Percentiles rank a stretch among this genome's conserved stretches.
Conservation (phyloP, 139 green algal genomes). For the Micractinium conductrix region DNA sequence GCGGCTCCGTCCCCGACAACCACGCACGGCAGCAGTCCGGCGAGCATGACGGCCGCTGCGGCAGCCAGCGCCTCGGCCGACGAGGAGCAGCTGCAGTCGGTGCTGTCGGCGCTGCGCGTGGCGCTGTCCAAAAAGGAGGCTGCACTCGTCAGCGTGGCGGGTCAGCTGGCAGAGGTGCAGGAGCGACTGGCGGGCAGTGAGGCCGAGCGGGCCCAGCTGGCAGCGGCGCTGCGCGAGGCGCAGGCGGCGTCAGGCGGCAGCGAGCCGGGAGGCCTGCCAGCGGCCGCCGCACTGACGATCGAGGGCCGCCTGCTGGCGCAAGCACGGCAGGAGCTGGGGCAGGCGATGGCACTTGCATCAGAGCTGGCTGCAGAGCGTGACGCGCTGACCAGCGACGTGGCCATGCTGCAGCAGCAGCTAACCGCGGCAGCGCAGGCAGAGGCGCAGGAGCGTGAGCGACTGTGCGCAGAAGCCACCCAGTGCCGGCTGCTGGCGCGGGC, state of each 20-base stretch:
- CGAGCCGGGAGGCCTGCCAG: neutral
- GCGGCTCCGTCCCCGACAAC: neutral
- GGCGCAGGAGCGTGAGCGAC: slow-evolving; percentile 19
- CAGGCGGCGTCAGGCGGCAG: neutral
- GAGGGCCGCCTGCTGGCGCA: slow-evolving; percentile 5
- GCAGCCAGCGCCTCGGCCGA: slow-evolving; percentile 1
- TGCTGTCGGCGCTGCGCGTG: slow-evolving; percentile 7
- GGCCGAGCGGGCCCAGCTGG: neutral
- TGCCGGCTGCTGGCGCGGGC: slow-evolving; percentile 23
- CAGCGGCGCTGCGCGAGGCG: neutral
- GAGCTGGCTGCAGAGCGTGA: slow-evolving; percentile 17
- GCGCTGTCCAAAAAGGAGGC: slow-evolving; percentile 28
- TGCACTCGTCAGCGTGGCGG: neutral
- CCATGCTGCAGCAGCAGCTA: slow-evolving; percentile 16
- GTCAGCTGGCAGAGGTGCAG: slow-evolving; percentile 8
- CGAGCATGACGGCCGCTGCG: neutral
- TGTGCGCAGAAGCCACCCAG: slow-evolving; percentile 19
- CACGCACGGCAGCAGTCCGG: neutral
- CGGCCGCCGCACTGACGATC: neutral
- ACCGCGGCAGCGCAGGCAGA: slow-evolving; percentile 19
- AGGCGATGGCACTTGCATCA: neutral
- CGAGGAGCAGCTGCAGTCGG: slow-evolving; percentile 26
- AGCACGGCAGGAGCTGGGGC: slow-evolving; percentile 2
- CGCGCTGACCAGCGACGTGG: neutral
- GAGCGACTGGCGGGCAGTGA: neutral